Evolutionary conservation across 164 flowering plant genomes (phyloP).

Genomic region (Saururus chinensis): DNA sequence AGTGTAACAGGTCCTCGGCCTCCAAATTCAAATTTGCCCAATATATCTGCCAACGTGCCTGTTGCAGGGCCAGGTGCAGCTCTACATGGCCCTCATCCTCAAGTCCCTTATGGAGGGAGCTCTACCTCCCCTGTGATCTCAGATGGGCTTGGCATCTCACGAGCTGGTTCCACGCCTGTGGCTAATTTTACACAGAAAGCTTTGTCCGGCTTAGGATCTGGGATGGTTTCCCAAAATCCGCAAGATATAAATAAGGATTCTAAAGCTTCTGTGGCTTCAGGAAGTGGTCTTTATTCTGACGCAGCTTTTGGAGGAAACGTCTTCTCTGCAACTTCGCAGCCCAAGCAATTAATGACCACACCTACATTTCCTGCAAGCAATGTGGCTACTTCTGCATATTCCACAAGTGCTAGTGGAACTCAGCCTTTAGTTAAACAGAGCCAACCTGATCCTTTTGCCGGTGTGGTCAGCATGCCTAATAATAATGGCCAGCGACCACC

Average conservation of each 20-base stretch:
- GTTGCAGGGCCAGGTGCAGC: conserved; percentile 11
- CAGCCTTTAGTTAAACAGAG: conserved; percentile 43
- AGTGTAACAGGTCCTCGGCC: conserved; percentile 14
- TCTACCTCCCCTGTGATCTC: conserved; percentile 15
- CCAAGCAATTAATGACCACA: conserved; percentile 28
- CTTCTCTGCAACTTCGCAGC: conserved; percentile 43
- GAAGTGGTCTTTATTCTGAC: conserved; percentile 37
- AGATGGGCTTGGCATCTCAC: conserved; percentile 19
- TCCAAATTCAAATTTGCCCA: conserved; percentile 25
- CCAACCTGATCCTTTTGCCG: conserved; percentile 46
- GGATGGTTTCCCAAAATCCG: conserved; percentile 21
- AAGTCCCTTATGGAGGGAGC: conserved; percentile 29
- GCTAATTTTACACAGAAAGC: conserved; percentile 17
- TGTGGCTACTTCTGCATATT: conserved; percentile 33
- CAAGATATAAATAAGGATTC: conserved; percentile 34
- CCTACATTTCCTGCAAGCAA: conserved; percentile 25
- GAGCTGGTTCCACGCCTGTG: conserved; percentile 19
- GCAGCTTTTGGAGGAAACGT: conserved; percentile 51
- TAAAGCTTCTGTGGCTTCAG: conserved; percentile 34
- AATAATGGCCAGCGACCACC: conserved; percentile 28
- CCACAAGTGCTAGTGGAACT: conserved; percentile 30
- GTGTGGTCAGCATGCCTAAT: conserved; percentile 33
- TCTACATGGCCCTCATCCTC: conserved; percentile 19
- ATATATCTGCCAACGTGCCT: conserved; percentile 44
- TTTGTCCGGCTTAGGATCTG: conserved; percentile 13